These are phyloP conservation scores for Isatis lusitanica DNA, from an alignment of 441 rosid species.

Conservation along the genomic window DNA sequence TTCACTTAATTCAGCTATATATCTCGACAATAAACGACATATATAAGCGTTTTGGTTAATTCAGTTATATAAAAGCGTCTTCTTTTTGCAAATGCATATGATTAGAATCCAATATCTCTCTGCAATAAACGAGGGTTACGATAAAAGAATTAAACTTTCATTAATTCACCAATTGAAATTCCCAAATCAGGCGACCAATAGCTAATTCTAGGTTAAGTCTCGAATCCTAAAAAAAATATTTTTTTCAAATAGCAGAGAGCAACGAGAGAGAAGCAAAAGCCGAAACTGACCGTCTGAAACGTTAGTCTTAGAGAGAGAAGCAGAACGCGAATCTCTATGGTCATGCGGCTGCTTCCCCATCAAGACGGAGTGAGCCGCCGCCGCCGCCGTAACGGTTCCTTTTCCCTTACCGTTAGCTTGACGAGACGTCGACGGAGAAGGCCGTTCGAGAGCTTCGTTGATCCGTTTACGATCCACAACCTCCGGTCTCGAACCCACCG, in stretches of 20 bases:
- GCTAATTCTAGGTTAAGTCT: not conserved
- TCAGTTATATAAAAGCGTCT: not conserved
- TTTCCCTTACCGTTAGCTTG: slow-evolving; percentile 53
- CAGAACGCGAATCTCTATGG: slow-evolving; percentile 43
- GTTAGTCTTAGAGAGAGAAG: slow-evolving; percentile 47
- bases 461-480: slow-evolving; percentile 63
- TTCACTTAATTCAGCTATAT: not conserved
- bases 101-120: not conserved
- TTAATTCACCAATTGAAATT: not conserved
- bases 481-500: slow-evolving; percentile 50
- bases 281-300: slow-evolving; percentile 48
- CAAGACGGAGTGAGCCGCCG: slow-evolving; percentile 31
- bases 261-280: not conserved
- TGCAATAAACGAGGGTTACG: not conserved
- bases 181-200: not conserved
- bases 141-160: not conserved
- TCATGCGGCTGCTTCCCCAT: slow-evolving; percentile 52
- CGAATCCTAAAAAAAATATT: not conserved
- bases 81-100: not conserved
- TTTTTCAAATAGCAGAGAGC: not conserved
- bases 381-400: slow-evolving; percentile 13
- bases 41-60: not conserved
- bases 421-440: slow-evolving; percentile 62
- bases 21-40: not conserved
- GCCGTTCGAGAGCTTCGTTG: slow-evolving; percentile 55